Conservation (phyloP, 805 yeast species). For the Millerago galiae region DNA sequence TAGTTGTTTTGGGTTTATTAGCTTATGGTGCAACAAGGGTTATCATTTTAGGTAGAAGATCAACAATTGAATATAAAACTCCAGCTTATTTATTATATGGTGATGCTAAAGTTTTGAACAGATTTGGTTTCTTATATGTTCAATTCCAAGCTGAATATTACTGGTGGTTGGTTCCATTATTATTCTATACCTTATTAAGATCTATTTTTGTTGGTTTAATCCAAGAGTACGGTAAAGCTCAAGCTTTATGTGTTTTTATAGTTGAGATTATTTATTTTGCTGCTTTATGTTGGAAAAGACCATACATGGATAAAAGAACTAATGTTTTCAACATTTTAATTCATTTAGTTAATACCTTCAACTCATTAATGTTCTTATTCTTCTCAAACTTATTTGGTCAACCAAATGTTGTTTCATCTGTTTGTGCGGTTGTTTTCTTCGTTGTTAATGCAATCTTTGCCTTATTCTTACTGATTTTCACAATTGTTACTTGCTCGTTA, state of each 20-base stretch:
- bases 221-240: constrained; percentile 75
- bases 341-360: constrained; percentile 70
- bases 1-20: constrained; percentile 52
- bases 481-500: constrained; percentile 79
- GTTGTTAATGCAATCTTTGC: constrained; percentile 88
- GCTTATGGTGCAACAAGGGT: constrained; percentile 70
- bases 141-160: constrained; percentile 85
- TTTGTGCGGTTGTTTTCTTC: constrained; percentile 87
- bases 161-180: constrained; percentile 67
- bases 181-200: constrained; percentile 63
- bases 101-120: constrained; percentile 70
- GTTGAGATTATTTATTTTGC: constrained; percentile 69
- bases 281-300: constrained; percentile 63
- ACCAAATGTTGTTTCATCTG: constrained; percentile 83
- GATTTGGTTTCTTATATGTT: constrained; percentile 88
- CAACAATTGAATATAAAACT: constrained; percentile 68
- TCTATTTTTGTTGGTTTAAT: constrained; percentile 82
- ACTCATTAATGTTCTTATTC: constrained; percentile 81
- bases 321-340: constrained; percentile 89
- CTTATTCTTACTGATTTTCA: constrained; percentile 71
- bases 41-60: constrained; percentile 65
- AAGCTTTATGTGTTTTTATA: constrained; percentile 69
- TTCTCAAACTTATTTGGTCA: constrained; percentile 79
- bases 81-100: constrained; percentile 92
- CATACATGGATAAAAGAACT: constrained; percentile 92